Evolutionary conservation across 1,284 basidiomycete genomes (phyloP), one percentile per base, ranked within the genome.

Genomic region (Moniliophthora roreri): DNA sequence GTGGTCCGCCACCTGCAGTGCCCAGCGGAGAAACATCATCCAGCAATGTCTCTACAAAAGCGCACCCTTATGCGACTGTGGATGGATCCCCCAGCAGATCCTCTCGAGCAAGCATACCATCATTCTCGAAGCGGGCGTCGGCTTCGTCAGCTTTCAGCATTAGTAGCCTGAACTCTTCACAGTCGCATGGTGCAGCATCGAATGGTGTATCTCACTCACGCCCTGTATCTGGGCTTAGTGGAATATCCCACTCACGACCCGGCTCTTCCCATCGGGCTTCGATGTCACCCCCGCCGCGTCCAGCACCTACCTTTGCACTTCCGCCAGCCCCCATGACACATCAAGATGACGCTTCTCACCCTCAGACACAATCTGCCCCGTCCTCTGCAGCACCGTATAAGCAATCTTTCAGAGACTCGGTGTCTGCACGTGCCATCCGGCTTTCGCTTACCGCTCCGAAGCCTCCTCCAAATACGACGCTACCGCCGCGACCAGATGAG

Each of bases 251-350:
- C 41, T 60, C 65, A 46, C 66, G 69, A 21, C 49, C 70, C 24
- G 48, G 64, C 20, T 69, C 76, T 4, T 62, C 74, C 11, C 76
- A 85, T 64, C 75, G 87, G 41, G 63, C 73, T 32, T 87, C 85
- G 4, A 76, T 85, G 64, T 85, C 84, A 1, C 85, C 85, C 8
- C 86, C 87, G 2, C 80, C 79, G 47, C 80, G 84, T 10, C 87
- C 87, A 34, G 79, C 84, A 4, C 87, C 87, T 0, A 83, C 75
- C 16, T 78, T 76, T 51, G 85, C 87, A 7, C 79, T 85, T 10
- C 87, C 87, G 26, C 85, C 85, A 52, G 81, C 86, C 3, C 86
- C 85, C 2, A 64, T 63, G 13, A 38, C 21, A 26, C 48, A 48
- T 34, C 37, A 34, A n/a, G 26, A 50, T 26, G 39, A 48, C 3